Conservation (phyloP, 108 stramenopile species). For the Aurantiochytrium sp. region DNA sequence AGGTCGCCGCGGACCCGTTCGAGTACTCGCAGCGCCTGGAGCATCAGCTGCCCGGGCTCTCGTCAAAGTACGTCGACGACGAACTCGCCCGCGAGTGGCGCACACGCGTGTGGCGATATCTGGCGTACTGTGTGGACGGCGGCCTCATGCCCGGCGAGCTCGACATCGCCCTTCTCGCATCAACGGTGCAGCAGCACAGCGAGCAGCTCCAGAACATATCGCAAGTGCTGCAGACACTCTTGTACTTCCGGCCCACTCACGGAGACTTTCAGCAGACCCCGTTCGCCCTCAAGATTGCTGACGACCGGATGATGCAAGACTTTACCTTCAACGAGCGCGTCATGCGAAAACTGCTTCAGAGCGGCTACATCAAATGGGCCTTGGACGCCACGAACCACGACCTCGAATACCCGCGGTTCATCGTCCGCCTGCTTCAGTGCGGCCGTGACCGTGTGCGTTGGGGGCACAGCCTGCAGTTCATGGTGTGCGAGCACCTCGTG, state of each 20-base stretch:
- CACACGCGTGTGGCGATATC: background rate
- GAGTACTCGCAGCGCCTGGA: background rate
- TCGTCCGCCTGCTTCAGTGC: background rate
- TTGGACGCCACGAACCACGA: background rate
- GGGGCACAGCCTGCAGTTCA: background rate
- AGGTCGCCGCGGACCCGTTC: background rate
- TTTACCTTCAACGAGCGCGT: constrained; percentile 8
- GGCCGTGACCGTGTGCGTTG: background rate
- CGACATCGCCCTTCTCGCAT: background rate
- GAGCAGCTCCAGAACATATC: background rate
- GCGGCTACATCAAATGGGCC: background rate
- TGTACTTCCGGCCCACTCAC: background rate
- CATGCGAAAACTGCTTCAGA: background rate
- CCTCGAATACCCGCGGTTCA: background rate
- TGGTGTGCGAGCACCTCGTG: background rate
- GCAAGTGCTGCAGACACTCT: background rate
- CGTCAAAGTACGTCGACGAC: background rate
- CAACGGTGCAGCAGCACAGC: background rate
- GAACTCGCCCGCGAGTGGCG: background rate
- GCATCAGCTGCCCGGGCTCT: background rate
- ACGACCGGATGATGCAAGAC: background rate
- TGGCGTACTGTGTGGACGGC: constrained; percentile 10
- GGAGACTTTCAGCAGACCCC: background rate
- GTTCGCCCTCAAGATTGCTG: background rate
- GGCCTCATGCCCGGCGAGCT: background rate